Base-by-base conservation (phyloP, 169 alveolate species). In the Toxoplasma gondii region DNA sequence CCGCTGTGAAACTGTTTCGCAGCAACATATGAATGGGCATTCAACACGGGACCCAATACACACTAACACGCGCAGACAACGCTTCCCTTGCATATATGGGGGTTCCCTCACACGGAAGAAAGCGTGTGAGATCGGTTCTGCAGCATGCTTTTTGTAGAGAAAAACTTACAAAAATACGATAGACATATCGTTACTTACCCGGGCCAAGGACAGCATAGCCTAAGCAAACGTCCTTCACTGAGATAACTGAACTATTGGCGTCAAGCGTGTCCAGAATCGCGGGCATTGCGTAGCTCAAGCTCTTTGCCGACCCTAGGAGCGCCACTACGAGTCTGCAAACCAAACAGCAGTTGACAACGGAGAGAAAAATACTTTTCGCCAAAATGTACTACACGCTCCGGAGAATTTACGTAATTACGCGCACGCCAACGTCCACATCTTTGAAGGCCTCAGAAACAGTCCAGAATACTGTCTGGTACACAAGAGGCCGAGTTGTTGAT, bases 231-330 rank as follows among this genome's bases (percentile, higher is more conserved):
- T 74, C 84, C 12, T 4, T n/a, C 44, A 74, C n/a, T n/a, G 41
- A 0, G 39, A 74, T 19, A 10, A 44, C 41, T 38, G 84, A 38
- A 34, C 34, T 74, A n/a, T 74, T 74, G 49, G 44, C 44, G 27
- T 74, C 84, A 44, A 90, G 27, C 58, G 86, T 36, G 93, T 90
- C 90, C 86, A 90, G 34, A n/a, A 90, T 69, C 22, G 93, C 69
- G 39, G 93, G 93, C 64, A 90, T 27, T 49, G 93, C 83, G 74
- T 58, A 90, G 45, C 93, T 90, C 64, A 58, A 64, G 41, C 82
- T 49, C n/a, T 44, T 69, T 19, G 93, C 93, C 0, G 93, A 45
- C 45, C 93, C 93, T 22, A 90, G 38, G 22, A 39, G 38, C 67
- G 93, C 93, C 38, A 90, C 88, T 17, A 90, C 93, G 2, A 90